A percentile compares a stretch with the other conserved stretches of the same genome.
Evolutionary conservation across 2,329 filamentous ascomycete genomes (phyloP).

Genomic region (Colletotrichum limetticola): DNA sequence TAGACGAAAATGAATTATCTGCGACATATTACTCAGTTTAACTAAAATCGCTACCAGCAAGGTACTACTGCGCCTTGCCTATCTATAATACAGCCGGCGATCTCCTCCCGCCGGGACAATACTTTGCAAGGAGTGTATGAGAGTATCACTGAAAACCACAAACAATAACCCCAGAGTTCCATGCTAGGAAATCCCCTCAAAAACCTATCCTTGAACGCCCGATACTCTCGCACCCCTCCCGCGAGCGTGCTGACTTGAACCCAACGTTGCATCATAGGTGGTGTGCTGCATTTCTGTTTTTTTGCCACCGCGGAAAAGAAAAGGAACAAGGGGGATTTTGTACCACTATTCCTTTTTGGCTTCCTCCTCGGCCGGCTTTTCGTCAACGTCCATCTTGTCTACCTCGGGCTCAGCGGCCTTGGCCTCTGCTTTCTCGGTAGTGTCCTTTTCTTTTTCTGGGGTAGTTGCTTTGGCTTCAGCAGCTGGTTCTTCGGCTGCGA

Average conservation of each 20-base stretch:
- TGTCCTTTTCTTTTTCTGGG: slow-evolving; percentile 34
- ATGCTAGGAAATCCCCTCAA: slow-evolving; percentile 13
- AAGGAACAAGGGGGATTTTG: not conserved
- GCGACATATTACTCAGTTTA: not conserved
- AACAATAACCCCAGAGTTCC: not conserved
- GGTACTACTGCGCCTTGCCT: slow-evolving; percentile 13
- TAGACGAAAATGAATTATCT: not conserved
- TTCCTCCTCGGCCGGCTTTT: slow-evolving; percentile 27
- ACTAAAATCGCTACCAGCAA: slow-evolving; percentile 12
- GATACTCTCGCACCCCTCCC: slow-evolving; percentile 6
- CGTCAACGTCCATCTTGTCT: slow-evolving; percentile 38
- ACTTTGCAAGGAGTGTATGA: slow-evolving; percentile 2
- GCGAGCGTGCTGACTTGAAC: not conserved
- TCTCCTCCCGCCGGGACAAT: not conserved
- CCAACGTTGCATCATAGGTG: slow-evolving; percentile 21
- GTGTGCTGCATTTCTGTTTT: not conserved
- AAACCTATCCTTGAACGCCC: slow-evolving; percentile 23
- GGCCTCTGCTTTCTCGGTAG: slow-evolving; percentile 33
- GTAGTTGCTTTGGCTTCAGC: slow-evolving; percentile 20
- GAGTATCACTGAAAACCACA: slow-evolving; percentile 25
- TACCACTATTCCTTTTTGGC: slow-evolving; percentile 17
- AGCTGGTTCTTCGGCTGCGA: slow-evolving; percentile 33
- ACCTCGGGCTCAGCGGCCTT: slow-evolving; percentile 32
- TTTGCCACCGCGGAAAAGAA: not conserved
- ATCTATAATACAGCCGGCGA: slow-evolving; percentile 24